Percentiles rank a stretch among this genome's conserved stretches.
Evolutionary conservation across 257 asterid species (phyloP).

Genomic region (Penstemon barbatus): DNA sequence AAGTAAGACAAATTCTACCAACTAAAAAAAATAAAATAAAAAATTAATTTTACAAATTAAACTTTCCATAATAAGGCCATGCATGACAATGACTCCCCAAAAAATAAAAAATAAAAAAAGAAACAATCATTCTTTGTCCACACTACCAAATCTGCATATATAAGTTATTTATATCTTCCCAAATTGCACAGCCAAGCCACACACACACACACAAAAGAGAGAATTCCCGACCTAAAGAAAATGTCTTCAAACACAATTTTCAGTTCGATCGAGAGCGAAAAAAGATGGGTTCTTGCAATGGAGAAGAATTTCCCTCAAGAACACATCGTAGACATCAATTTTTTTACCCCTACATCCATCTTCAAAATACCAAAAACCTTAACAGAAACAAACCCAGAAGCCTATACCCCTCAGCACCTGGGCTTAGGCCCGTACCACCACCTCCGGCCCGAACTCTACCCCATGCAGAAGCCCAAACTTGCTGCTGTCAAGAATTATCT

Average conservation of each 20-base stretch:
- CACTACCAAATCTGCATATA: too few species aligned
- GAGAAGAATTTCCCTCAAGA: neutral
- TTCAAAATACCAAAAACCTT: slow-evolving; percentile 41
- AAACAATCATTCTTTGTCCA: too few species aligned
- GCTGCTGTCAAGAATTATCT: slow-evolving; percentile 32
- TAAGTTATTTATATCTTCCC: too few species aligned
- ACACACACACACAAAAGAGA: too few species aligned
- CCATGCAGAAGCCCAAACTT: slow-evolving; percentile 46
- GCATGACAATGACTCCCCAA: too few species aligned
- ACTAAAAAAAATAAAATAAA: too few species aligned
- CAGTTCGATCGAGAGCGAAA: neutral
- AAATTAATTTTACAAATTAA: too few species aligned
- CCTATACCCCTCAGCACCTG: slow-evolving; percentile 40
- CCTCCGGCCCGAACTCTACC: slow-evolving; percentile 42
- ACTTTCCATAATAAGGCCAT: too few species aligned
- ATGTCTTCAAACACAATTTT: slow-evolving; percentile 18
- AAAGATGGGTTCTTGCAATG: neutral
- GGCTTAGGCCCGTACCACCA: slow-evolving; percentile 59
- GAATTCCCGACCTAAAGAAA: neutral
- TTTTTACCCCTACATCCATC: slow-evolving; percentile 31
- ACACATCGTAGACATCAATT: neutral
- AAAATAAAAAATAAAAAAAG: too few species aligned
- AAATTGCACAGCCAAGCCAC: too few species aligned
- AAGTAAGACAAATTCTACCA: too few species aligned
- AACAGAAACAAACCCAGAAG: slow-evolving; percentile 38